Conservation (phyloP, 345 rosid species). For the Carallia pectinifolia region DNA sequence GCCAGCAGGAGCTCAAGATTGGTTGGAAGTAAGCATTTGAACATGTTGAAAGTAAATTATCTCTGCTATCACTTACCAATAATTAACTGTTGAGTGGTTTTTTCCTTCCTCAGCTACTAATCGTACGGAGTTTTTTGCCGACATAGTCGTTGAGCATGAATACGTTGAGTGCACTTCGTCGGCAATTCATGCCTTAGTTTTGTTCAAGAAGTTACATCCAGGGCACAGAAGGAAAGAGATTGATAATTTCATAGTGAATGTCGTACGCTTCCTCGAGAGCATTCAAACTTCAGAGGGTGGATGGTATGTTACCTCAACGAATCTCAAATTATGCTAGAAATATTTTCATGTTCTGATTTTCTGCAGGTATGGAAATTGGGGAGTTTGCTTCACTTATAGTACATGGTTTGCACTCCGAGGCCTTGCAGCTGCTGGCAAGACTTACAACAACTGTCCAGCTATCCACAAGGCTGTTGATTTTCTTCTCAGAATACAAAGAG, state of each 20-base stretch:
- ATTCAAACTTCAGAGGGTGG: constrained; percentile 43
- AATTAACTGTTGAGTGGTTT: too few relatives aligned
- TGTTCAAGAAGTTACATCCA: constrained; percentile 42
- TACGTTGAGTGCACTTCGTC: constrained; percentile 52
- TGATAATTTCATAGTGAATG: constrained; percentile 27
- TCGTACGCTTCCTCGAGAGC: constrained; percentile 35
- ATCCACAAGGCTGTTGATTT: constrained; percentile 15
- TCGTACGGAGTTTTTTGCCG: constrained; percentile 42
- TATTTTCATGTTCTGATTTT: background rate
- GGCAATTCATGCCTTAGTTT: constrained; percentile 36
- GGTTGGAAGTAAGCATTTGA: constrained; percentile 34
- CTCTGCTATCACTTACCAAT: too few relatives aligned
- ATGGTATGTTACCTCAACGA: constrained; percentile 28
- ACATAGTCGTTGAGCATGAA: constrained; percentile 36
- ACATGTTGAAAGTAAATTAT: background rate
- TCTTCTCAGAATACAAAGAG: constrained; percentile 28
- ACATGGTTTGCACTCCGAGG: constrained; percentile 52
- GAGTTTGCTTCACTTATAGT: constrained; percentile 43
- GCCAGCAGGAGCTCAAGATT: constrained; percentile 38
- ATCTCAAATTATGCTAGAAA: background rate
- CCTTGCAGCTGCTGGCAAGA: constrained; percentile 43
- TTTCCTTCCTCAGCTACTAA: constrained; percentile 41
- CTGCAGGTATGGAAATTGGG: constrained; percentile 44
- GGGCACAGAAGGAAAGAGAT: constrained; percentile 42
- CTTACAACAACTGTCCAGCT: constrained; percentile 27